A percentile compares a stretch with the other conserved stretches of the same genome.
Evolutionary conservation across 768 basidiomycete species (phyloP).

Genomic region (Clitopilus passeckerianus): DNA sequence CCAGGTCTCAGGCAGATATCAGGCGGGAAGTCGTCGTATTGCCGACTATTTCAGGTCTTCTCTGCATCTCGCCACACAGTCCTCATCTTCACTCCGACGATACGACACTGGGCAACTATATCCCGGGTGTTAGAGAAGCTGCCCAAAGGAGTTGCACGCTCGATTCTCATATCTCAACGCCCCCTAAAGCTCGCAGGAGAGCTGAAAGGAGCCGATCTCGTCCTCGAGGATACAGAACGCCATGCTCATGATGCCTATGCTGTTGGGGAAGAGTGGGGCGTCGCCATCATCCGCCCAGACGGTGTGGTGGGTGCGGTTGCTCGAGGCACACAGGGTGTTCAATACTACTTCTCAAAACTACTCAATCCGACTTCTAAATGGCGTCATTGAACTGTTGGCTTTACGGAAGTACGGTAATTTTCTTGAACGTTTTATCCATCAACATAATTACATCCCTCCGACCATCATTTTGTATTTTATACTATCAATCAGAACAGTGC

Average conservation of each 20-base stretch:
- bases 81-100: constrained; percentile 23
- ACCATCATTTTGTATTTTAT: not conserved
- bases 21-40: constrained; percentile 4
- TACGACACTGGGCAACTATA: constrained; percentile 4
- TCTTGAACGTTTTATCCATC: not conserved
- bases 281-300: constrained; percentile 22
- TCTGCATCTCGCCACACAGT: constrained; percentile 25
- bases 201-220: constrained; percentile 3
- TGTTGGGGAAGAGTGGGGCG: constrained; percentile 55
- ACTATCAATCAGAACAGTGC: not conserved
- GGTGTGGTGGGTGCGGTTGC: constrained; percentile 21
- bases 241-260: constrained; percentile 20
- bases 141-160: constrained; percentile 10
- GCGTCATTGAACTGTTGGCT: not conserved
- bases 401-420: not conserved
- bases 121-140: constrained; percentile 5
- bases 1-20: constrained; percentile 14
- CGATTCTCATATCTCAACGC: constrained; percentile 10
- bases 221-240: constrained; percentile 18
- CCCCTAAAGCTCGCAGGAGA: not conserved
- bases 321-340: constrained; percentile 2
- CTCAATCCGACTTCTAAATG: not conserved
- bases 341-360: constrained; percentile 5
- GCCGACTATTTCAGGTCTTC: constrained; percentile 22
- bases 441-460: not conserved